Conservation (phyloP, 202 grass and related monocot species). For the Hordeum pubiflorum region DNA sequence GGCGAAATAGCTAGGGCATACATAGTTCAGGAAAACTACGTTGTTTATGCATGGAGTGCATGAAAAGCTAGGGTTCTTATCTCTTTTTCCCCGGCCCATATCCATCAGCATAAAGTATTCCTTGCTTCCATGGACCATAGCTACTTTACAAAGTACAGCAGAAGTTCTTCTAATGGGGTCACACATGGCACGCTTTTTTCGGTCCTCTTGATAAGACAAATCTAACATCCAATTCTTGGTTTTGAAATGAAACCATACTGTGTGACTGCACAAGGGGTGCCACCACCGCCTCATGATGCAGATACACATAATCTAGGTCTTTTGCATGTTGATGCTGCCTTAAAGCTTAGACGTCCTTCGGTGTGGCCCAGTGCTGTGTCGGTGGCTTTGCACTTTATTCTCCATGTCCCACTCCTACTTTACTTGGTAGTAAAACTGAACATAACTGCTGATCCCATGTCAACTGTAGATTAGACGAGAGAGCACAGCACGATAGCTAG, state of each 20-base stretch:
- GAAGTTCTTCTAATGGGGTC: conserved; percentile 53
- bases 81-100: conserved; percentile 31
- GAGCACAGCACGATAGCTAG: background rate
- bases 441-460: background rate
- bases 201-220: conserved; percentile 60
- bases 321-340: conserved; percentile 58
- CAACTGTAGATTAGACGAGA: conserved; percentile 11
- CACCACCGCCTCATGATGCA: conserved; percentile 32
- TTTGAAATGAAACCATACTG: conserved; percentile 23
- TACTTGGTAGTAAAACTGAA: conserved; percentile 24
- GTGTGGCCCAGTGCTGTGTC: conserved; percentile 49
- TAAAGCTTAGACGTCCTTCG: conserved; percentile 55
- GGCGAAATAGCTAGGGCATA: conserved; percentile 17
- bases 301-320: conserved; percentile 46
- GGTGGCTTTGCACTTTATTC: conserved; percentile 84
- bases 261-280: conserved; percentile 31
- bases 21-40: conserved; percentile 30
- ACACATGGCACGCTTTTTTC: conserved; percentile 35
- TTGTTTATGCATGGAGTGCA: conserved; percentile 96
- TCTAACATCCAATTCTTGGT: conserved; percentile 30
- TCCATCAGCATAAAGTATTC: conserved; percentile 60
- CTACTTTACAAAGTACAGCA: conserved; percentile 56
- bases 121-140: conserved; percentile 71
- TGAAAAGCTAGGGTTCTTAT: conserved; percentile 61
- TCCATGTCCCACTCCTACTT: conserved; percentile 25